Conservation (phyloP, 2,329 filamentous ascomycete species). For the Akanthomyces muscarius region DNA sequence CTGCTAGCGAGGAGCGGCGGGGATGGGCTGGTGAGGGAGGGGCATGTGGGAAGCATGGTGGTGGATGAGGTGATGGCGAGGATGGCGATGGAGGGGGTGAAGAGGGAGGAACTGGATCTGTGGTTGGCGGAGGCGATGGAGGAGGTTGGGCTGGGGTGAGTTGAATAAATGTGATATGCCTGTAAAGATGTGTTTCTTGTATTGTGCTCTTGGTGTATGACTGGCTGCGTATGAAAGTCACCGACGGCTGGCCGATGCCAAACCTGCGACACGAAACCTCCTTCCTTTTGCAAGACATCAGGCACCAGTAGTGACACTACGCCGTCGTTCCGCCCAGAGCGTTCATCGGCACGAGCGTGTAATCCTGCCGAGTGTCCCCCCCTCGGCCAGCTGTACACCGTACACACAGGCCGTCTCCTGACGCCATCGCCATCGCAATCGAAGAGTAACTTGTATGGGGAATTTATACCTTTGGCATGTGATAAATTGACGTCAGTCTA, state of each 20-base stretch:
- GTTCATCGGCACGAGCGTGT: constrained; percentile 16
- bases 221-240: background rate
- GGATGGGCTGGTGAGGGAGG: background rate
- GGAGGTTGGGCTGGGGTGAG: background rate
- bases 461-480: no score
- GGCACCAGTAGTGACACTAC: background rate
- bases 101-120: background rate
- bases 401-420: background rate
- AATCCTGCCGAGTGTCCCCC: background rate
- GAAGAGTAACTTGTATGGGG: no score
- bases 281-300: background rate
- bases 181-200: background rate
- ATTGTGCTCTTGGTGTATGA: background rate
- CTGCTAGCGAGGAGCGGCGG: background rate
- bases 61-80: background rate
- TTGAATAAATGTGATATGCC: background rate
- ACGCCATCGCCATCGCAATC: no score
- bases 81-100: background rate
- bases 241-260: no score
- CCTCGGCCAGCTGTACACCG: constrained; percentile 2
- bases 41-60: background rate
- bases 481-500: no score
- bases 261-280: no score
- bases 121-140: constrained; percentile 3
- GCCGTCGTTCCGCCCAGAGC: constrained; percentile 13